Base-by-base conservation (phyloP, 2,329 filamentous ascomycete genomes). In the Paecilomyces formosus region DNA sequence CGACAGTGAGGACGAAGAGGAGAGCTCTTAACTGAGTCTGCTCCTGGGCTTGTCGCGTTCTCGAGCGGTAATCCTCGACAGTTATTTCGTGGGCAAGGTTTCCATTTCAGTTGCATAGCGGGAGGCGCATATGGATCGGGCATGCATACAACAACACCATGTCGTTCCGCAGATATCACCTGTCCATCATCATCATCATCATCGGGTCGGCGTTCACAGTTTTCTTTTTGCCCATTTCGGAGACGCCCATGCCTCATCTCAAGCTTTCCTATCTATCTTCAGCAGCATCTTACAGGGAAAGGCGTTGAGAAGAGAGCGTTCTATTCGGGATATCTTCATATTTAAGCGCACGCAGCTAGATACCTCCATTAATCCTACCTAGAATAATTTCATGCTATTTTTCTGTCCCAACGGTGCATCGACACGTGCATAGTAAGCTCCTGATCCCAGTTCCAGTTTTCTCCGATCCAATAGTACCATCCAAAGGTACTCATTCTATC, bases 1-100 rank as follows among this genome's bases (percentile, higher is more conserved):
- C 58, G 76, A 75, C 33, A 75, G 77, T 12, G 87, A 87, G 11
- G 82, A 84, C 51, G 82, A 84, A 28, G 64, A 66, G 26, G 64
- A 70, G 15, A 54, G 18, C 26, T 54, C 31, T 31, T 54, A 35
- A 30, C 22, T 35, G 31, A 54, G n/a, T 7, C 18, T 54, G 6
- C 22, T 52, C 22, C 21, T 7, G n/a, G n/a, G n/a, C n/a, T n/a
- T n/a, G 18, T 18, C n/a, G 18, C 7, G 18, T n/a, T n/a, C 39
- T 18, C 39, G 39, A 3, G 9, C 39, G 18, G n/a, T 45, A 18
- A 45, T 45, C 3, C 13, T 45, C 39, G 39, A 45, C 39, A 21
- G 39, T 45, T 18, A 45, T n/a, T 45, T n/a, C 39, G 7, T 45
- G 39, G 39, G 39, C 39, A 18, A 45, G 4, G 39, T 45, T 45